Evolutionary conservation across 371 early-diverging fungal genomes (phyloP).

Genomic region (Mortierella sp.): DNA sequence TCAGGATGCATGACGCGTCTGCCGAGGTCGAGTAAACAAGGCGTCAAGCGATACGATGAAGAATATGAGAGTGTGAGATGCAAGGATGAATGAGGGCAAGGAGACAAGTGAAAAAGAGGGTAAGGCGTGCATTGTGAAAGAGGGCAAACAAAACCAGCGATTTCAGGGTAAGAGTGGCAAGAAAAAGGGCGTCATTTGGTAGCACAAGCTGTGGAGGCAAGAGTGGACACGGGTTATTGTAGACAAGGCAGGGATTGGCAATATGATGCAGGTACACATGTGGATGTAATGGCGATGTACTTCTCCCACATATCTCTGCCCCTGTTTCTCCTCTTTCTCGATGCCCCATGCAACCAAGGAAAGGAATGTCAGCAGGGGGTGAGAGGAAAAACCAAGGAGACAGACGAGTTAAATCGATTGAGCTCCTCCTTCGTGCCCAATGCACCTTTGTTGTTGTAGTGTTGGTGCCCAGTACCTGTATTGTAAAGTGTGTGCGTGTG

Average conservation of each 20-base stretch:
- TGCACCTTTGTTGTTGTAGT: background rate
- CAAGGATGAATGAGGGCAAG: background rate
- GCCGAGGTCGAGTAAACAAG: background rate
- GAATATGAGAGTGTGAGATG: background rate
- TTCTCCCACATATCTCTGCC: background rate
- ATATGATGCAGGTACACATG: background rate
- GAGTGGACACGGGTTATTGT: background rate
- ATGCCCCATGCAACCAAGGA: background rate
- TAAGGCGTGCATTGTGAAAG: background rate
- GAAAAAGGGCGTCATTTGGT: conserved; percentile 3
- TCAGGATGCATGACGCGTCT: background rate
- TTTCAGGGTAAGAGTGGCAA: background rate
- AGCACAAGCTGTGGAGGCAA: conserved; percentile 10
- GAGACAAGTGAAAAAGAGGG: background rate
- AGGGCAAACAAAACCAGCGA: background rate
- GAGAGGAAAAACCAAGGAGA: background rate
- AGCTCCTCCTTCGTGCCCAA: background rate
- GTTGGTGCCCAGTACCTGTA: background rate
- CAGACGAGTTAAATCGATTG: background rate
- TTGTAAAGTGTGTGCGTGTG: no score
- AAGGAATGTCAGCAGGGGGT: conserved; percentile 11
- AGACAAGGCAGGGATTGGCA: background rate
- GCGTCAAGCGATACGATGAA: background rate
- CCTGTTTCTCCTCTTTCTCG: background rate
- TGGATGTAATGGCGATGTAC: background rate